Conservation (phyloP, 2,329 filamentous ascomycete genomes). For the Diaporthe australafricana region DNA sequence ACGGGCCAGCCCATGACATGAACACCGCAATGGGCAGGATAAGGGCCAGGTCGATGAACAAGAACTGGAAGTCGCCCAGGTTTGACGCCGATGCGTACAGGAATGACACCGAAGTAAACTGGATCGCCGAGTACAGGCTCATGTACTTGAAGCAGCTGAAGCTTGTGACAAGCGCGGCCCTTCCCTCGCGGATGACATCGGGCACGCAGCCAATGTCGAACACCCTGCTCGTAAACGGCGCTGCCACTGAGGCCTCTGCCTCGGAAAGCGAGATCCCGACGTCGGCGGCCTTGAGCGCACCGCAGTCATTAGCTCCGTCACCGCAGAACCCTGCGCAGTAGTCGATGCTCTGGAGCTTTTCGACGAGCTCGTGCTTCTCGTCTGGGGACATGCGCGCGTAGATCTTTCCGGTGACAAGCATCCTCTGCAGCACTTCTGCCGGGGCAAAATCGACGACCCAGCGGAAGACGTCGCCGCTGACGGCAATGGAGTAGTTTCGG, state of each 20-base stretch:
- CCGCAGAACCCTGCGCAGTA: conserved; percentile 97
- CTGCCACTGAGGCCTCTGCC: conserved; percentile 97
- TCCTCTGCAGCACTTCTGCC: conserved; percentile 81
- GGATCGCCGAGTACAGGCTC: conserved; percentile 98
- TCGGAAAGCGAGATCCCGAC: conserved; percentile 97
- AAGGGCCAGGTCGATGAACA: conserved; percentile 92
- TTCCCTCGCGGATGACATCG: conserved; percentile 92
- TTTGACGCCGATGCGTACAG: conserved; percentile 95
- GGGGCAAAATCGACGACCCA: conserved; percentile 95
- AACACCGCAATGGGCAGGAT: conserved; percentile 98
- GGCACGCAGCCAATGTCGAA: conserved; percentile 98
- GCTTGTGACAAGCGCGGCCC: conserved; percentile 95
- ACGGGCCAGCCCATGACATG: conserved; percentile 97
- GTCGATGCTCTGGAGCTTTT: conserved; percentile 95
- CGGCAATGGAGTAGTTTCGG: conserved; percentile 87
- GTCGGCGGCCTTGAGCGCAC: conserved; percentile 95
- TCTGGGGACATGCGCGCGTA: conserved; percentile 99
- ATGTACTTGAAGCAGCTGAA: conserved; percentile 99
- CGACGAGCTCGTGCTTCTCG: conserved; percentile 97
- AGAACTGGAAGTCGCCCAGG: conserved; percentile 96
- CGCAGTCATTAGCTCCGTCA: conserved; percentile 97
- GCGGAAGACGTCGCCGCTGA: conserved; percentile 93
- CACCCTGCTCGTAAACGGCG: conserved; percentile 93
- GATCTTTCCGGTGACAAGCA: conserved; percentile 91
- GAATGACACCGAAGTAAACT: conserved; percentile 97